Evolutionary conservation across 139 green algal species (phyloP).

Genomic region (Volvox reticuliferus): DNA sequence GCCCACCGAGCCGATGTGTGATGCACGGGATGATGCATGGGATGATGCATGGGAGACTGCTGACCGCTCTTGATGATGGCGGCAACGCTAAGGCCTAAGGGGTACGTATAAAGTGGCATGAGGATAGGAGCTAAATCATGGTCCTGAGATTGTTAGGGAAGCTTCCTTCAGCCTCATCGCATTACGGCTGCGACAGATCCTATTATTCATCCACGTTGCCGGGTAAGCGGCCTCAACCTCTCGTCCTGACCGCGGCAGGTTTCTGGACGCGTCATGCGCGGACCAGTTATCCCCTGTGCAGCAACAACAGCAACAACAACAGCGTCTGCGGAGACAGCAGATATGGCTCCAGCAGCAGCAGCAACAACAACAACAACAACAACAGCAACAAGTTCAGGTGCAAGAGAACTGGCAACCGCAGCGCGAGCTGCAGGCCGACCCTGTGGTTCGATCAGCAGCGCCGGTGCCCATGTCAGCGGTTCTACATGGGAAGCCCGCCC

Average conservation of each 20-base stretch:
- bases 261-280: not conserved
- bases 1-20: too few species aligned
- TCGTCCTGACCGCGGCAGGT: not conserved
- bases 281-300: not conserved
- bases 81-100: too few species aligned
- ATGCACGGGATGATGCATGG: too few species aligned
- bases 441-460: not conserved
- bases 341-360: not conserved
- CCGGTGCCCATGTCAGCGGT: not conserved
- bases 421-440: not conserved
- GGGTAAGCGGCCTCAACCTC: not conserved
- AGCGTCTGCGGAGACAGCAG: not conserved
- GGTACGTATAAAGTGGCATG: too few species aligned
- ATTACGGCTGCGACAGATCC: too few species aligned
- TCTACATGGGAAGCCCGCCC: not conserved
- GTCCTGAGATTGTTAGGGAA: too few species aligned
- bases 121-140: too few species aligned
- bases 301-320: not conserved
- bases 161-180: too few species aligned
- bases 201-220: too few species aligned
- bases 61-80: too few species aligned
- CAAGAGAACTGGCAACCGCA: not conserved
- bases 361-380: slow-evolving; percentile 2
- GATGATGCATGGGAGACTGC: too few species aligned
- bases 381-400: not conserved